Conservation (phyloP, 2,329 filamentous ascomycete genomes). For the Venturia carpophila region DNA sequence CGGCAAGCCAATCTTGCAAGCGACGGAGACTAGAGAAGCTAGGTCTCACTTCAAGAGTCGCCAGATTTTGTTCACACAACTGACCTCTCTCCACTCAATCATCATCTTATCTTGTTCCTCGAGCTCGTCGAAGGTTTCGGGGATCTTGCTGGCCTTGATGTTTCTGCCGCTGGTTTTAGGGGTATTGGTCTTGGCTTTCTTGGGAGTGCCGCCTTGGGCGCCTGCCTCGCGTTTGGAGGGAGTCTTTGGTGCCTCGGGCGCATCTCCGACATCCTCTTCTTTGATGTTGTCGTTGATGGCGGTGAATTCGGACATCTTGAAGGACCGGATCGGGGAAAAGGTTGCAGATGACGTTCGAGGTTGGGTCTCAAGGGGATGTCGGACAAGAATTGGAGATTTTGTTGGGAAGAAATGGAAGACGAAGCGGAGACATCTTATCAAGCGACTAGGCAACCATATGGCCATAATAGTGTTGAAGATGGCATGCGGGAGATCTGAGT, state of each 20-base stretch:
- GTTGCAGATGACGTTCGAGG: background rate
- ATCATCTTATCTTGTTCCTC: conserved; percentile 18
- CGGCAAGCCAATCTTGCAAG: no score
- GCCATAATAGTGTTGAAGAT: background rate
- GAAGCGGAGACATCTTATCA: background rate
- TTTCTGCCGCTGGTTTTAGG: background rate
- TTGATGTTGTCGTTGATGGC: conserved; percentile 1
- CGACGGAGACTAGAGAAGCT: no score
- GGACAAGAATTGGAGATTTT: background rate
- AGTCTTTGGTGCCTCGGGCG: conserved; percentile 6
- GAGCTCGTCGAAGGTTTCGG: conserved; percentile 19
- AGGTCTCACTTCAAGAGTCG: no score
- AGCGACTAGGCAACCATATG: background rate
- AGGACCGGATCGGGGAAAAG: background rate
- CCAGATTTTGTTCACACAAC: background rate
- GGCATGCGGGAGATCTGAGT: background rate
- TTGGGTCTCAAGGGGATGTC: background rate
- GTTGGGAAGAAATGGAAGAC: background rate
- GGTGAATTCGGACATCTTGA: background rate
- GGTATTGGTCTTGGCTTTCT: conserved; percentile 6
- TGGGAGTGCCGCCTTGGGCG: background rate
- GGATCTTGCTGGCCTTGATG: conserved; percentile 16
- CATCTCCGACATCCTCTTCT: background rate
- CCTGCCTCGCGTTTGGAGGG: background rate
- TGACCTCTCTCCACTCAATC: conserved; percentile 20